A percentile compares a stretch with the other conserved stretches of the same genome.
Conservation (phyloP, 441 rosid genomes). For the Biscutella laevigata region DNA sequence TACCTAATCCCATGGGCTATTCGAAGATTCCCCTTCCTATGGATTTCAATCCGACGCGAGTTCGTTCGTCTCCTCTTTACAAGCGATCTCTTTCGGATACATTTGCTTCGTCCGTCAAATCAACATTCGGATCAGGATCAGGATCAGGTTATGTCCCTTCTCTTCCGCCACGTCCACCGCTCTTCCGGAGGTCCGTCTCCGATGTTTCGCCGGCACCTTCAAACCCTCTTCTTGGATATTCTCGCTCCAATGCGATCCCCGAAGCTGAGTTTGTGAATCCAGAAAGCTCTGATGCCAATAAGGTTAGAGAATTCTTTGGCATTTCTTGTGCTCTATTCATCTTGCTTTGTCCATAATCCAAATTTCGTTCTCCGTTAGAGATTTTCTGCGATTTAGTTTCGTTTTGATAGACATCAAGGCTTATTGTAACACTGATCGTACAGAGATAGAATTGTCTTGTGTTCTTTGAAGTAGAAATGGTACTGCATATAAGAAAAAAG, state of each 20-base stretch:
- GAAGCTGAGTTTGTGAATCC: conserved; percentile 3
- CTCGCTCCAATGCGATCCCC: conserved; percentile 2
- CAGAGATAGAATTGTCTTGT: background rate
- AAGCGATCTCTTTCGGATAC: conserved; percentile 26
- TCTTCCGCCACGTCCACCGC: conserved; percentile 28
- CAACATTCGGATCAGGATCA: conserved; percentile 12
- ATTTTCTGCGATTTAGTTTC: background rate
- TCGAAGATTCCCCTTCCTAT: conserved; percentile 22
- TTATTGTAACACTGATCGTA: background rate
- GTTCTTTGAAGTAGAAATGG: background rate
- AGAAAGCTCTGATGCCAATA: conserved; percentile 21
- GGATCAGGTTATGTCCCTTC: conserved; percentile 14
- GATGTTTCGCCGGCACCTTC: conserved; percentile 22
- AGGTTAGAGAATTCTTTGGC: conserved; percentile 7
- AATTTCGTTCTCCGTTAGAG: background rate
- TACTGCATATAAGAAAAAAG: background rate
- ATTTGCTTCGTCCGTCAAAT: conserved; percentile 12
- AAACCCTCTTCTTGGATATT: conserved; percentile 8
- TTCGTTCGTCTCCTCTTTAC: conserved; percentile 19
- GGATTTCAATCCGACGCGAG: conserved; percentile 13
- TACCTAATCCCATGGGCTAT: conserved; percentile 21
- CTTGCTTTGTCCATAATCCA: background rate
- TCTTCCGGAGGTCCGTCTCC: conserved; percentile 24
- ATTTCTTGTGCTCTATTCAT: background rate
- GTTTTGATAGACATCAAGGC: background rate